These are phyloP conservation scores for Alternaria atra DNA, from an alignment of 2,329 filamentous ascomycete genomes.

Conservation along the genomic window DNA sequence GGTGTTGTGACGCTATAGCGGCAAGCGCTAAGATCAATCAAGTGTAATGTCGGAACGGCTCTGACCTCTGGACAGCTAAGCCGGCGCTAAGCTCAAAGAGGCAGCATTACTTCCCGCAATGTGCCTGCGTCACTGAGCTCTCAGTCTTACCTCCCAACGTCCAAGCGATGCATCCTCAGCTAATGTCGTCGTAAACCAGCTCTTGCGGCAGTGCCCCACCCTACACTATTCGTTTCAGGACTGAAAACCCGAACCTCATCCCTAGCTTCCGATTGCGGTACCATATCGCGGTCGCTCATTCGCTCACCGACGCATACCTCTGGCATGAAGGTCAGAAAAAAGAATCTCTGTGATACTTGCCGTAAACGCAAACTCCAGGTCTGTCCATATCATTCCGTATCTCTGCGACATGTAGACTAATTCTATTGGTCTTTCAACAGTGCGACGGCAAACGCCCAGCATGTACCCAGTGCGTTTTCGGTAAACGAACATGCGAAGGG, in stretches of 20 bases:
- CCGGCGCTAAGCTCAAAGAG: background rate
- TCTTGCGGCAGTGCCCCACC: background rate
- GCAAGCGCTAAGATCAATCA: background rate
- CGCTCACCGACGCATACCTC: background rate
- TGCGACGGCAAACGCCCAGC: constrained; percentile 1
- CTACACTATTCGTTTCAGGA: background rate
- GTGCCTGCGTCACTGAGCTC: background rate
- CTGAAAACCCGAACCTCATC: background rate
- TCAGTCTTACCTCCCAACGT: background rate
- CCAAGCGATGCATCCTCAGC: background rate
- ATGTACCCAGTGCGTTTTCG: background rate
- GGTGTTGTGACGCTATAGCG: background rate
- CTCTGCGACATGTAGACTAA: background rate
- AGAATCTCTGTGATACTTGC: constrained; percentile 1
- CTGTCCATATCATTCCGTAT: background rate
- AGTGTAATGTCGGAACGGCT: background rate
- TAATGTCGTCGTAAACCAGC: background rate
- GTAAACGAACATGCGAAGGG: background rate
- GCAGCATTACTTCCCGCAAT: background rate
- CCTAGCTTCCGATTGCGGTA: background rate
- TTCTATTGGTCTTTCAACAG: background rate
- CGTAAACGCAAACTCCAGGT: constrained; percentile 1
- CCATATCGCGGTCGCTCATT: background rate
- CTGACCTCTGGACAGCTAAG: background rate
- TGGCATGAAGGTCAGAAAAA: constrained; percentile 3